Conservation (phyloP, 1,284 basidiomycete genomes). For the Ustilago cynodontis region DNA sequence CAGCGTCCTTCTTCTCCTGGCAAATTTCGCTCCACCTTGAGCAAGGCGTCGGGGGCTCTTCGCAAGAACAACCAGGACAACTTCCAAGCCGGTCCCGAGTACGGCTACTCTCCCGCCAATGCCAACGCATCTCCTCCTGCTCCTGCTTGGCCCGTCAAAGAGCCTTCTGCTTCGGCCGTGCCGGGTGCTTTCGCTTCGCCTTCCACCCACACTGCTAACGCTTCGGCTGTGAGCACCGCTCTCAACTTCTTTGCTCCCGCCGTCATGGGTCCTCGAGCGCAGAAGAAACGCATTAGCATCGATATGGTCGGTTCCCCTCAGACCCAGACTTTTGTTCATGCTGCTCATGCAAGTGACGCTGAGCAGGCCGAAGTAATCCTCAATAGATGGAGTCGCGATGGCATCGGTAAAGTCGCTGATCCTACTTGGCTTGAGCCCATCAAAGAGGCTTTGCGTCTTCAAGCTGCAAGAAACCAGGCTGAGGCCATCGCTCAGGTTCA, state of each 20-base stretch:
- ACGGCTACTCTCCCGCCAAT: conserved; percentile 13
- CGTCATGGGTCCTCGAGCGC: conserved; percentile 47
- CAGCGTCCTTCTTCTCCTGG: conserved; percentile 45
- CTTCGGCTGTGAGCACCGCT: conserved; percentile 43
- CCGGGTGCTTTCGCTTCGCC: conserved; percentile 42
- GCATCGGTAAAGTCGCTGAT: conserved; percentile 79
- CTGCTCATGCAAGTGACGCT: conserved; percentile 91
- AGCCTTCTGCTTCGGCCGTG: conserved; percentile 21
- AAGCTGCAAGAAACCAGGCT: conserved; percentile 78
- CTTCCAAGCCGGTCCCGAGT: conserved; percentile 53
- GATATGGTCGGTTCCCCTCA: conserved; percentile 62
- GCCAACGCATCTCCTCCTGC: conserved; percentile 20
- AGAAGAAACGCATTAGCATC: conserved; percentile 66
- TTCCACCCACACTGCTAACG: conserved; percentile 37
- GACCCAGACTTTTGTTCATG: conserved; percentile 73
- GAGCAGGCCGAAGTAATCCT: conserved; percentile 91
- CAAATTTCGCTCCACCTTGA: conserved; percentile 53
- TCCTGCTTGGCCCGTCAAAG: conserved; percentile 23
- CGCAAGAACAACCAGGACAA: conserved; percentile 36
- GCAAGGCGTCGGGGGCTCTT: conserved; percentile 55
- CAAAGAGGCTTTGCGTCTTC: conserved; percentile 80
- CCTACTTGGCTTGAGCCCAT: conserved; percentile 84
- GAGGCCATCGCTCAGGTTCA: conserved; percentile 83
- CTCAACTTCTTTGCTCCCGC: conserved; percentile 47
- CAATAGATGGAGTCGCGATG: conserved; percentile 89